These are phyloP conservation scores for Pseudocercospora pini-densiflorae DNA, from an alignment of 2,329 filamentous ascomycete species.

Conservation along the genomic window DNA sequence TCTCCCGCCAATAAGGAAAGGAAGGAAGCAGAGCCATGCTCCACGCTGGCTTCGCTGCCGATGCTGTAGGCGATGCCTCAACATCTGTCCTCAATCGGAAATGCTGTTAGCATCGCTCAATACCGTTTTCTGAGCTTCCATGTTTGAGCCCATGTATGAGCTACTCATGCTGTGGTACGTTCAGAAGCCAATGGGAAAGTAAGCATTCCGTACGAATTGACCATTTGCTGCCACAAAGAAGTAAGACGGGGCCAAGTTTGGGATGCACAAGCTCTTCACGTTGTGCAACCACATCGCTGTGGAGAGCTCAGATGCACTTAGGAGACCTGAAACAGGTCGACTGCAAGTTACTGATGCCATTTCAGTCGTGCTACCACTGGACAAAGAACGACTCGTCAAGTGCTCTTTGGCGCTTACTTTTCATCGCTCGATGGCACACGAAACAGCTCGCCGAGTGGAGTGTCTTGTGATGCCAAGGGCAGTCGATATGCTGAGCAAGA, in stretches of 20 bases:
- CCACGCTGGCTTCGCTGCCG: background rate
- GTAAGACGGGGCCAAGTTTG: background rate
- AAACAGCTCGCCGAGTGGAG: background rate
- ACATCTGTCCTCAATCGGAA: too few species aligned
- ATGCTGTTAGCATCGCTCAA: too few species aligned
- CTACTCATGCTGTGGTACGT: background rate
- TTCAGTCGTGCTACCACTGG: too few species aligned
- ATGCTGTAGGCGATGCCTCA: too few species aligned
- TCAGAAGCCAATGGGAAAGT: background rate
- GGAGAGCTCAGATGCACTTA: background rate
- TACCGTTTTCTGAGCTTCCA: too few species aligned
- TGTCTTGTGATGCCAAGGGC: background rate
- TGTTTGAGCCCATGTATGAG: background rate
- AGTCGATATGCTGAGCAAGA: too few species aligned
- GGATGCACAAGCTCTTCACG: background rate
- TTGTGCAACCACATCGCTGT: slow-evolving; percentile 1
- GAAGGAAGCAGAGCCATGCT: background rate
- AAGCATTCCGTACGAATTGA: background rate
- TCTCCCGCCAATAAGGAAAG: background rate
- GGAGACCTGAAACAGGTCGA: background rate
- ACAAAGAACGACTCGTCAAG: background rate
- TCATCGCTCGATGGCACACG: background rate
- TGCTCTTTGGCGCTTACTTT: background rate
- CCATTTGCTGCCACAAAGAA: background rate
- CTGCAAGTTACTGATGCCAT: too few species aligned